Conservation (phyloP, 2,329 filamentous ascomycete genomes). For the Aspergillus eucalypticola region DNA sequence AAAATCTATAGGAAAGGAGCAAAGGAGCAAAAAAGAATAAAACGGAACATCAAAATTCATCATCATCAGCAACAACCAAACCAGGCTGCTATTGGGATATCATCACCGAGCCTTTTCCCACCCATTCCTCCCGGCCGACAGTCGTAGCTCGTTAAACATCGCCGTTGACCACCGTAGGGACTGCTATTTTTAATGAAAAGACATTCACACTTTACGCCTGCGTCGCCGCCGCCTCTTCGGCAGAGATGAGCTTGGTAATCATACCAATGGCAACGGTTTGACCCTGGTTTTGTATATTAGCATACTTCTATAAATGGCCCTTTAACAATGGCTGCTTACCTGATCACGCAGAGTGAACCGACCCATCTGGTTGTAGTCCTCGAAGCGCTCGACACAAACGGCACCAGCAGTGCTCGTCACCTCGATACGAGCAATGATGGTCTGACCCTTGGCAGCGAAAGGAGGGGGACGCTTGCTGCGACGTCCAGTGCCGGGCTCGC, state of each 20-base stretch:
- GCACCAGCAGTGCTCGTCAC: slow-evolving; percentile 80
- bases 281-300: slow-evolving; percentile 59
- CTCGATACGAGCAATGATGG: slow-evolving; percentile 90
- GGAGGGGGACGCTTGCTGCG: slow-evolving; percentile 93
- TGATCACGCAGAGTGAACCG: slow-evolving; percentile 88
- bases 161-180: background rate
- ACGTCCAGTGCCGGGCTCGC: slow-evolving; percentile 90
- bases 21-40: slow-evolving; percentile 1
- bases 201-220: slow-evolving; percentile 13
- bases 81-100: slow-evolving; percentile 25
- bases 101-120: slow-evolving; percentile 24
- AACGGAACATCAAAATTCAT: slow-evolving; percentile 28
- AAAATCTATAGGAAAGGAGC: slow-evolving; percentile 22
- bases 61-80: slow-evolving; percentile 33
- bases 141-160: background rate
- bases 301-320: slow-evolving; percentile 18
- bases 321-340: slow-evolving; percentile 51
- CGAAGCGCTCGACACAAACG: slow-evolving; percentile 91
- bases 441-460: slow-evolving; percentile 76
- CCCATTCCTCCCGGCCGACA: slow-evolving; percentile 20
- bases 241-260: slow-evolving; percentile 80
- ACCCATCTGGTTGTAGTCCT: slow-evolving; percentile 93
- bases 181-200: slow-evolving; percentile 6
- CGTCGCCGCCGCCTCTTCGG: slow-evolving; percentile 20
- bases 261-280: slow-evolving; percentile 99